These are phyloP conservation scores for Avena atlantica DNA, from an alignment of 176 grass and related monocot species.

Conservation along the genomic window DNA sequence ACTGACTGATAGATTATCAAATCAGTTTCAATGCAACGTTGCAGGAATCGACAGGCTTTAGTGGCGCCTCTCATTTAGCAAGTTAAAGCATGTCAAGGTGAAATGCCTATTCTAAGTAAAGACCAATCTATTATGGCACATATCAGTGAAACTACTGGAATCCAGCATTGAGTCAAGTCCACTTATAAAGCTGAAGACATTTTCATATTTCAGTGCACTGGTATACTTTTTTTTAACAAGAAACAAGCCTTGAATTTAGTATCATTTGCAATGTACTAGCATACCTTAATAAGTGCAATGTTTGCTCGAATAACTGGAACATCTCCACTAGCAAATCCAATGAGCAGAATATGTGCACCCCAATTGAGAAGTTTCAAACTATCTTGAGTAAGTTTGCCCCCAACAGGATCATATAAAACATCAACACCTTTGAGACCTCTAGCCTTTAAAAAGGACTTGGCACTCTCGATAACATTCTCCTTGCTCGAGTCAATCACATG, in stretches of 20 bases:
- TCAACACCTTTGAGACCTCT: slow-evolving; percentile 84
- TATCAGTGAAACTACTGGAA: not conserved
- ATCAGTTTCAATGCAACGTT: not conserved
- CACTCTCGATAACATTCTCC: slow-evolving; percentile 76
- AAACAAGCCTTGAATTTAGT: not conserved
- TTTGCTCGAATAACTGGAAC: slow-evolving; percentile 83
- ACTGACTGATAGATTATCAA: slow-evolving; percentile 18
- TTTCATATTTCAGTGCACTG: slow-evolving; percentile 14
- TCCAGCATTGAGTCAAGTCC: not conserved
- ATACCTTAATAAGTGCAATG: slow-evolving; percentile 92
- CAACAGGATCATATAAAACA: slow-evolving; percentile 95
- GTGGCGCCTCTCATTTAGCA: slow-evolving; percentile 5
- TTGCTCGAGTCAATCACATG: slow-evolving; percentile 86
- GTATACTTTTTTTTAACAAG: not conserved
- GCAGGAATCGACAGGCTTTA: slow-evolving; percentile 11
- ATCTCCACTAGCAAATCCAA: slow-evolving; percentile 98
- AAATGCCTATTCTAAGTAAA: not conserved
- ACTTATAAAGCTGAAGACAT: not conserved
- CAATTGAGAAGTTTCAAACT: slow-evolving; percentile 95
- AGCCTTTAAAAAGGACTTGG: slow-evolving; percentile 81
- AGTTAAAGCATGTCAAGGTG: not conserved
- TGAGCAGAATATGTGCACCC: slow-evolving; percentile 92
- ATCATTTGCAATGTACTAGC: slow-evolving; percentile 6
- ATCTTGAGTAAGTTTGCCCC: slow-evolving; percentile 91
- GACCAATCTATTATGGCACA: not conserved